Conservation (phyloP, 192 early-diverging fungal genomes). For the Linnemannia hyalina region DNA sequence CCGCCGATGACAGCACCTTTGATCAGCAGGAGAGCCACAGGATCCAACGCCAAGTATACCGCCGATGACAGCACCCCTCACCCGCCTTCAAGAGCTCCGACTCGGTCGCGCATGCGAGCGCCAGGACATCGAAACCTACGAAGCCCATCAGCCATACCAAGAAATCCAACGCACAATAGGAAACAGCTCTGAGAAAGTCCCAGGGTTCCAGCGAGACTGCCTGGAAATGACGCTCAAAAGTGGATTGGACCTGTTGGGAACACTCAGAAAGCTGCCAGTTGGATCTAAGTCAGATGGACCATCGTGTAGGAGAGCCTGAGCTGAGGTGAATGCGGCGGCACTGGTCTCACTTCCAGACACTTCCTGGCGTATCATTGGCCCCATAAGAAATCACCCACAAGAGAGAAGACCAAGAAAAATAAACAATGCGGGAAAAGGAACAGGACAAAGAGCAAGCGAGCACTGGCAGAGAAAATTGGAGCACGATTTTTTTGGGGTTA, state of each 20-base stretch:
- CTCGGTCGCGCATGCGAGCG: neutral
- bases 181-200: neutral
- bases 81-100: neutral
- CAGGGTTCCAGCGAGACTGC: neutral
- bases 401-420: too few relatives aligned
- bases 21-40: neutral
- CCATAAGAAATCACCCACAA: too few relatives aligned
- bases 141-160: neutral
- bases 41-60: slow-evolving; percentile 7
- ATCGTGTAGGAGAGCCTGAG: neutral
- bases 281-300: neutral
- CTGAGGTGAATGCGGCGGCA: neutral
- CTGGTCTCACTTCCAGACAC: neutral
- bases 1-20: neutral
- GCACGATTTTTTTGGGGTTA: neutral
- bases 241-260: neutral
- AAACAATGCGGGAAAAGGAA: too few relatives aligned
- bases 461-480: neutral
- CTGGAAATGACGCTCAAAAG: neutral
- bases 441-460: neutral
- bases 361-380: neutral
- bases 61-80: neutral
- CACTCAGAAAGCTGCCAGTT: neutral
- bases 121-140: neutral
- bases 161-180: neutral